Evolutionary conservation across 2,329 filamentous ascomycete genomes (phyloP).

Genomic region (Fusarium dlaminii): DNA sequence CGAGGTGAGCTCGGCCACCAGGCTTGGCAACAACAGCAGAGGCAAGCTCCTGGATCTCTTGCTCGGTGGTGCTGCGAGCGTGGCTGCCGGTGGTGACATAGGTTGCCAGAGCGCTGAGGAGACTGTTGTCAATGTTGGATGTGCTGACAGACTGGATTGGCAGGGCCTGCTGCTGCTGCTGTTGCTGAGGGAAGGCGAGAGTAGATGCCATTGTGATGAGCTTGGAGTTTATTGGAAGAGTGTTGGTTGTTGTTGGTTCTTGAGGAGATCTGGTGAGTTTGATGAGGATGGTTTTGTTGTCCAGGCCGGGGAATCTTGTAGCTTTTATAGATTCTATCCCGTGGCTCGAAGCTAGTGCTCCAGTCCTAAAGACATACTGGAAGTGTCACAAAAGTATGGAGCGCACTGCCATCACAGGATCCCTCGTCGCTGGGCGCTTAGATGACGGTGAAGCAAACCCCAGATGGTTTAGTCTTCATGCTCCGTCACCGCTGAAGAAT

Average conservation of each 20-base stretch:
- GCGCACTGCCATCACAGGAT: no score
- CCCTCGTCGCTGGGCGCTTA: background rate
- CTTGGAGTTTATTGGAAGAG: background rate
- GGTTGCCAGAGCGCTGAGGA: background rate
- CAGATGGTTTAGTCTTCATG: background rate
- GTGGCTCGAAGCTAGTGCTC: background rate
- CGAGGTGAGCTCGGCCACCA: background rate
- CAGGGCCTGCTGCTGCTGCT: background rate
- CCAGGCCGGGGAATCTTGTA: background rate
- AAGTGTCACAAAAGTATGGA: no score
- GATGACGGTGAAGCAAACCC: background rate
- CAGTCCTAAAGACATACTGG: fast-evolving
- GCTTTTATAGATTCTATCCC: background rate
- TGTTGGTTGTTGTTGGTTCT: background rate
- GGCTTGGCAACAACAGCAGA: background rate
- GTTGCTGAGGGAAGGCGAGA: background rate
- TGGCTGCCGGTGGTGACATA: background rate
- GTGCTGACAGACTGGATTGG: background rate
- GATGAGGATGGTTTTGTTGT: background rate
- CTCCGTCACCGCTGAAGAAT: background rate
- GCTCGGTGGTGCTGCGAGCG: background rate
- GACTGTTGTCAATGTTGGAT: background rate
- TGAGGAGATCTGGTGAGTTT: background rate
- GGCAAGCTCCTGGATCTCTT: background rate
- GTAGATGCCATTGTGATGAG: background rate